Conservation (phyloP, 371 early-diverging fungal genomes). For the Actinomortierella ambigua region DNA sequence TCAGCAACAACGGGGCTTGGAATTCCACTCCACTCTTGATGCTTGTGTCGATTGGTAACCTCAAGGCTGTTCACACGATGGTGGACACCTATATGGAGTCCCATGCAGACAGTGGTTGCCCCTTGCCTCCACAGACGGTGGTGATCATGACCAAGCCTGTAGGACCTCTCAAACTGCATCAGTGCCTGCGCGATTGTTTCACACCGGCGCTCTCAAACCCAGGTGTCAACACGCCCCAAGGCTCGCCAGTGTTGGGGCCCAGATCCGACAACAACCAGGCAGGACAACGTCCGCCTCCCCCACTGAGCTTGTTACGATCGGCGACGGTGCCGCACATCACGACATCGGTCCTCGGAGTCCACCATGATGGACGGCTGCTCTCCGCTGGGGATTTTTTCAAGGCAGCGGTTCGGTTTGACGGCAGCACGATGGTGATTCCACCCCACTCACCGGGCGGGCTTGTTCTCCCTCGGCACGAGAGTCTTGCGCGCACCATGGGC, state of each 20-base stretch:
- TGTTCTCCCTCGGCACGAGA: slow-evolving; percentile 28
- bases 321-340: slow-evolving; percentile 34
- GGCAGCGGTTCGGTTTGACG: slow-evolving; percentile 17
- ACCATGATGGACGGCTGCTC: slow-evolving; percentile 16
- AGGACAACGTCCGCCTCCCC: slow-evolving; percentile 2
- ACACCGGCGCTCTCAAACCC: slow-evolving; percentile 29
- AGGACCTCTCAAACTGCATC: slow-evolving; percentile 34
- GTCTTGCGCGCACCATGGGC: slow-evolving; percentile 4
- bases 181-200: slow-evolving; percentile 43
- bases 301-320: slow-evolving; percentile 28
- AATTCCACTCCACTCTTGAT: slow-evolving; percentile 27
- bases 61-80: slow-evolving; percentile 16
- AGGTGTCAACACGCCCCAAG: slow-evolving; percentile 24
- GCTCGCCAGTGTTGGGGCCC: slow-evolving; percentile 16
- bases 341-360: slow-evolving; percentile 19
- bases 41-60: slow-evolving; percentile 17
- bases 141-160: slow-evolving; percentile 40
- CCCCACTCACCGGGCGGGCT: slow-evolving; percentile 43
- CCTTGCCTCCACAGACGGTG: slow-evolving; percentile 27
- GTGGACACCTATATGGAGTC: slow-evolving; percentile 33
- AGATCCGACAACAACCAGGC: background rate
- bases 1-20: background rate
- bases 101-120: slow-evolving; percentile 17
- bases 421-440: slow-evolving; percentile 14
- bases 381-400: slow-evolving; percentile 29